Evolutionary conservation across 768 basidiomycete genomes (phyloP), one percentile per base, ranked within the genome.

Genomic region (Rubroboletus satanas): DNA sequence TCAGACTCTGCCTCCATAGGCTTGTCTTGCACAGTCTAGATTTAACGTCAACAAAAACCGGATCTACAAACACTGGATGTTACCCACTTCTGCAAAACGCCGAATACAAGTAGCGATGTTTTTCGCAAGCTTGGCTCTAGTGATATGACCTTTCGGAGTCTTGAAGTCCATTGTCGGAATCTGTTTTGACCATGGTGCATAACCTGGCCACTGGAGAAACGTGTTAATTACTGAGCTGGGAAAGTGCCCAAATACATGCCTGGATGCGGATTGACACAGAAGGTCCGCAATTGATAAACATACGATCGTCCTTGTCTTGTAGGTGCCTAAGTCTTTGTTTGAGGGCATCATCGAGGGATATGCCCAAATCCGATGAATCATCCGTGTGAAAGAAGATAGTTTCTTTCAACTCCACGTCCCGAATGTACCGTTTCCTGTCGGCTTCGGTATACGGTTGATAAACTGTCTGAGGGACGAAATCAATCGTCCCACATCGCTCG

Each of bases 141-240:
- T 91, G 61, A 91, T 88, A 4, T 85, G 88, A 7, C 85, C 80
- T 37, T 87, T 89, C 0, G 89, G 88, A 58, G 81, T 89, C 37
- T 81, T 79, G 66, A 90, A 91, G 69, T 91, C 88, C 67, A 83
- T 83, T 1, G 88, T 90, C 8, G 89, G 89, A 56, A 91, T 90
- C 66, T 91, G 89, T 52, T 86, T 79, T 52, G 84, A 87, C 87
- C 87, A 91, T 44, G 82, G 78, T 31, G 81, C 74, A 60, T 90
- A 90, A 1, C 89, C 87, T 5, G 87, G 88, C 89, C 89, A 91
- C 88, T 90, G 56, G 17, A 56, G 21, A 54, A 53, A 41, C 2
- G 26, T 35, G 43, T 61, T 29, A 48, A 39, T 42, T 9, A 44
- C 23, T 3, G 45, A 41, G 14, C 15, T 44, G 44, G 51, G 26